Evolutionary conservation across 345 rosid species (phyloP).

Genomic region (Clarkia xantiana): DNA sequence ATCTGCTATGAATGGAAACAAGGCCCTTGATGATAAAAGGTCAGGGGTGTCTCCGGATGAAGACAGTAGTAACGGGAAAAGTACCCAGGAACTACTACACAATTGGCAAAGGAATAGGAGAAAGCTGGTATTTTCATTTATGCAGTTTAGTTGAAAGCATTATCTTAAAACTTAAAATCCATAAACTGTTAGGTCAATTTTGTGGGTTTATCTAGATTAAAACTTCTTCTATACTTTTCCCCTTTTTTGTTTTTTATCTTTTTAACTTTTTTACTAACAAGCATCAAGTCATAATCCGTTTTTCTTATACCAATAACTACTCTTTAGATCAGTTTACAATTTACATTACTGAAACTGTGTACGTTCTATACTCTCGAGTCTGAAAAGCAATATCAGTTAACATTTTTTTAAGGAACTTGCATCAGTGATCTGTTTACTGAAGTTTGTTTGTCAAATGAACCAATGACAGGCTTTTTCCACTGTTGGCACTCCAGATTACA

Average conservation of each 20-base stretch:
- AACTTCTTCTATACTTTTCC: too few species aligned
- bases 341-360: too few species aligned
- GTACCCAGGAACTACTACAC: slow-evolving; percentile 68
- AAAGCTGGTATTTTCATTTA: slow-evolving; percentile 43
- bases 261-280: neutral
- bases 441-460: neutral
- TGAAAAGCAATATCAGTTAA: too few species aligned
- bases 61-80: slow-evolving; percentile 60
- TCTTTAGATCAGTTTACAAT: too few species aligned
- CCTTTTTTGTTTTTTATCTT: too few species aligned
- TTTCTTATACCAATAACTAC: too few species aligned
- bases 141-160: neutral
- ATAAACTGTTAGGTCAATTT: neutral
- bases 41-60: slow-evolving; percentile 50
- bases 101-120: slow-evolving; percentile 90
- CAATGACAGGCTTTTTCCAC: slow-evolving; percentile 68
- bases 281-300: too few species aligned
- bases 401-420: too few species aligned
- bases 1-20: slow-evolving; percentile 57
- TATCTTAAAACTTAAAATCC: neutral
- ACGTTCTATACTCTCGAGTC: too few species aligned
- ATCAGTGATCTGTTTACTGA: too few species aligned
- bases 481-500: slow-evolving; percentile 94
- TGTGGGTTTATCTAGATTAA: too few species aligned
- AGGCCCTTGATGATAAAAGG: slow-evolving; percentile 52